Base-by-base conservation (phyloP, 441 rosid genomes). In the Flueggea neowawraea region DNA sequence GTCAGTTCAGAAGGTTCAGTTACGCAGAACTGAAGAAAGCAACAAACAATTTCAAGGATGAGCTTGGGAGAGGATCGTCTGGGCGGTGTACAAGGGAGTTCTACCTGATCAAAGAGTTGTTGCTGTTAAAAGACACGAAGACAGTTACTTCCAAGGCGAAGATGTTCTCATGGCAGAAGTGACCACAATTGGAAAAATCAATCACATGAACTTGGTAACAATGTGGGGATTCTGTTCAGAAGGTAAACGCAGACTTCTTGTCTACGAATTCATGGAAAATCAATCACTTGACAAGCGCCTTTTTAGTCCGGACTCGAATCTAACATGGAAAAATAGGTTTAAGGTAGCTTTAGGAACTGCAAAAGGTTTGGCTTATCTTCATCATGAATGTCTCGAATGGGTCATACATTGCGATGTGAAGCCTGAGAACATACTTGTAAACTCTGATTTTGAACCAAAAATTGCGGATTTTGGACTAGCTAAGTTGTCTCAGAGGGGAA, bases 151-250 rank as follows among this genome's bases (percentile, higher is more conserved):
- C 48, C 73, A 72, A 36, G 77, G 70, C 3, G 82, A 74, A 58
- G 79, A 75, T 17, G 63, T 66, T 32, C 75, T 78, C 33, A 69
- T 77, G 76, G 79, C 78, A 8, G 76, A 73, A 68, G 69, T 72
- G 43, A 75, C 78, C 65, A 70, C 70, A n/a, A 60, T 75, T 55
- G 73, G 73, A 36, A 61, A 62, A 54, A 73, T 72, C 58, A 53
- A 75, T 55, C 82, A 75, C 73, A 69, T 78, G 73, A 78, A 74
- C 68, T 57, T 74, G 47, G 68, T 69, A 11, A 63, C 69, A 36
- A 66, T 64, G 71, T 69, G 71, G 75, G 77, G 78, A 1, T 72
- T 71, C 54, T 78, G 77, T 57, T 59, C 68, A 8, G 75, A 69
- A 47, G 54, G 55, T 11, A 69, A 4, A 54, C 68, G 68, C 63